Conservation (phyloP, 345 rosid genomes). For the Arabidopsis suecica region DNA sequence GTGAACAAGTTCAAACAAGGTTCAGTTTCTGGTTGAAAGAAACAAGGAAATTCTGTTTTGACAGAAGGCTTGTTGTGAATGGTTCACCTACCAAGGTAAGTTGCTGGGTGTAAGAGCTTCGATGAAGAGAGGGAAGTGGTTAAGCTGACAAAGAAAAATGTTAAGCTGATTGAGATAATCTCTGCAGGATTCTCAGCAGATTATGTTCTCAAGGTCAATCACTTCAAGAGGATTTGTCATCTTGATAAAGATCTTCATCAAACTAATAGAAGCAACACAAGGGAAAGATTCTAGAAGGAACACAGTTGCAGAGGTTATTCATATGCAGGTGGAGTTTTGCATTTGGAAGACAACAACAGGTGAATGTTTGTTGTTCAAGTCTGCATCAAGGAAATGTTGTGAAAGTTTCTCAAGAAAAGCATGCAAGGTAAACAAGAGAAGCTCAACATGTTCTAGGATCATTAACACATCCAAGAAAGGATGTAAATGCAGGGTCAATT, state of each 20-base stretch:
- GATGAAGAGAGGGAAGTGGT: background rate
- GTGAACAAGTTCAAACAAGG: too few species aligned
- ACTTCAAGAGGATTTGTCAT: background rate
- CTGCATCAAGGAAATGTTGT: too few species aligned
- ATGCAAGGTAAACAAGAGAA: background rate
- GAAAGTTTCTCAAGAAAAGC: too few species aligned
- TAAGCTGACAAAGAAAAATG: background rate
- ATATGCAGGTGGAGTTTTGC: background rate
- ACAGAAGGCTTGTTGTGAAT: too few species aligned
- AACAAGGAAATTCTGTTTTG: too few species aligned
- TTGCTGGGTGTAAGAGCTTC: background rate
- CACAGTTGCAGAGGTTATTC: background rate
- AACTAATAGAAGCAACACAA: background rate
- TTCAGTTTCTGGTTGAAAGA: too few species aligned
- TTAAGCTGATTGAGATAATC: background rate
- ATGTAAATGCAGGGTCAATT: too few species aligned
- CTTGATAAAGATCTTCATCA: background rate
- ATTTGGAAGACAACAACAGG: too few species aligned
- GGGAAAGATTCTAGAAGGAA: background rate
- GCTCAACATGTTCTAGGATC: background rate
- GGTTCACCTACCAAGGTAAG: background rate
- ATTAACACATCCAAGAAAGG: background rate
- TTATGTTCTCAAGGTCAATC: background rate
- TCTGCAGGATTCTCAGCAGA: background rate
- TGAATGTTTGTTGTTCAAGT: too few species aligned